Base-by-base conservation (phyloP, 192 early-diverging fungal species). In the Backusella macrospora region DNA sequence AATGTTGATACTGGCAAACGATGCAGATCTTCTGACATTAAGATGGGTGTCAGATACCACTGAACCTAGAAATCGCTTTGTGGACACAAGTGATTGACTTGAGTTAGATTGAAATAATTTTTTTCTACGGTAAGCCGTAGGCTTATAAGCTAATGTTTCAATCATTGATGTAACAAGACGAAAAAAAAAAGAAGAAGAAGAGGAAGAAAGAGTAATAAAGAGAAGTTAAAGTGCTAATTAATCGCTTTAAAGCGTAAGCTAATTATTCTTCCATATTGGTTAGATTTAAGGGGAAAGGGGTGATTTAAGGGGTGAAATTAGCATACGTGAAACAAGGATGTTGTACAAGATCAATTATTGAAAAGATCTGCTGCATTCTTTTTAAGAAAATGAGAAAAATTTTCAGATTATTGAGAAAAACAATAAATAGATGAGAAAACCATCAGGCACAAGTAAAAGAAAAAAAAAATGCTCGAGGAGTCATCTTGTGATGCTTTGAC, bases 51-150 rank as follows among this genome's bases (percentile, higher is more conserved):
- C 52, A 12, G 52, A 59, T 59, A 59, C 52, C 52, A 59, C 4
- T 59, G 52, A 9, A 59, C 21, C 26, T 9, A 59, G 52, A 59
- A 59, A 59, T 59, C 52, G 52, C 26, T 23, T 59, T 59, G 52
- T 59, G 12, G 48, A 49, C 6, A 59, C 18, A 59, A 59, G 52
- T 23, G 52, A 59, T 59, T 21, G 10, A 5, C 18, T 59, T 21
- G 52, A 59, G 26, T 9, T 59, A 21, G 52, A 59, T 26, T 8
- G 52, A 26, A 59, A 26, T 26, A 59, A 12, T 12, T 59, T 59
- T 59, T 59, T 59, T 55, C 23, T 55, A 13, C 49, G 49, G 12
- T 21, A 12, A 23, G 21, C 2, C 4, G 49, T 23, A 21, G 49
- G 49, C 18, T 55, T 21, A 55, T 55, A 55, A 55, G 23, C 49